phyloP scores from a whole-genome alignment of 192 early-diverging fungal species.

The Coemansia sp. region DNA sequence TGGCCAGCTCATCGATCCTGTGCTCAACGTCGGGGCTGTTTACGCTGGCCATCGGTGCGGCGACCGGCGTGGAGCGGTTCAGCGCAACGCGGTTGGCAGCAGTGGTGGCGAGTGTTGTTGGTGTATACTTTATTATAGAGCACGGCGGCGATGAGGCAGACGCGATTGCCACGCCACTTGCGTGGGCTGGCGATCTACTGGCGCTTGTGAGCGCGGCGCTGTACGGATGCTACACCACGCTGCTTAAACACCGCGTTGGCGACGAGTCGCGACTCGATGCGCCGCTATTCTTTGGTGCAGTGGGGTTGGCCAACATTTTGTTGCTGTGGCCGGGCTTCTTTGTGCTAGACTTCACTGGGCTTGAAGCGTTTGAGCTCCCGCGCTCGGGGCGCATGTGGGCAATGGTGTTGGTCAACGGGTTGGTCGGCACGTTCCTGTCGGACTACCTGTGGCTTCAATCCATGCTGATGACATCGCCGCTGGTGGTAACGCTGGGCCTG shows the following conservation, averaged over 20 bases:
- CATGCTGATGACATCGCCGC: constrained; percentile 78
- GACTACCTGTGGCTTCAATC: constrained; percentile 78
- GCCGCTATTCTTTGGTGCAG: constrained; percentile 77
- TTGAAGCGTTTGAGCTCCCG: constrained; percentile 70
- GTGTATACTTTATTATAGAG: constrained; percentile 62
- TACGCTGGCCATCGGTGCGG: constrained; percentile 66
- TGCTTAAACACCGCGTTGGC: constrained; percentile 64
- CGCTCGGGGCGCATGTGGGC: constrained; percentile 53
- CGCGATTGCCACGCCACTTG: constrained; percentile 14
- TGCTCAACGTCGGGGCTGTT: constrained; percentile 74
- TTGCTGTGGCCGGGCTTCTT: constrained; percentile 67
- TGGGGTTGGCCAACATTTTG: constrained; percentile 69
- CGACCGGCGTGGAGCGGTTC: constrained; percentile 62
- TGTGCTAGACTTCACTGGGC: constrained; percentile 58
- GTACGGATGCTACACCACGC: constrained; percentile 74
- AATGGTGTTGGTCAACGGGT: constrained; percentile 69
- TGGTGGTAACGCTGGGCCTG: constrained; percentile 76
- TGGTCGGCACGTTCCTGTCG: constrained; percentile 78
- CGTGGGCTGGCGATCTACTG: constrained; percentile 66
- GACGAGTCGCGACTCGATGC: constrained; percentile 63
- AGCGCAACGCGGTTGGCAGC: constrained; percentile 56
- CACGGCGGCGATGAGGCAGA: constrained; percentile 16
- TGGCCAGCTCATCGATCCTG: constrained; percentile 73
- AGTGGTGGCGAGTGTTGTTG: constrained; percentile 62
- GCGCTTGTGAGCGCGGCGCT: constrained; percentile 71